Conservation (phyloP, 208 protist species). For the Trypanosoma mega region DNA sequence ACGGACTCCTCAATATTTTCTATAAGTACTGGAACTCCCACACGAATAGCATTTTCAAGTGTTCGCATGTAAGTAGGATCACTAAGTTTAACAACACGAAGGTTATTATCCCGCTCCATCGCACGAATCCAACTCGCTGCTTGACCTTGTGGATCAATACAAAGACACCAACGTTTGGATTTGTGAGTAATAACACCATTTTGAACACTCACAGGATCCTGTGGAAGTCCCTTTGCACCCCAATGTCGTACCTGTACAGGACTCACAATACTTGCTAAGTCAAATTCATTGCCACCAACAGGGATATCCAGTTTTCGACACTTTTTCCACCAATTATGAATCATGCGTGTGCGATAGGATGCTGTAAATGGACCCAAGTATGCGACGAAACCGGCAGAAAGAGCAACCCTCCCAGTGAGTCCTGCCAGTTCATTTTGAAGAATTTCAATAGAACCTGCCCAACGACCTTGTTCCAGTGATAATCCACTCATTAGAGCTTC, state of each 20-base stretch:
- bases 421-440: slow-evolving; percentile 56
- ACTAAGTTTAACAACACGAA: slow-evolving; percentile 93
- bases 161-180: slow-evolving; percentile 93
- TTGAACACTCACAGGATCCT: slow-evolving; percentile 91
- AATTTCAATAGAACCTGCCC: slow-evolving; percentile 60
- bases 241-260: slow-evolving; percentile 92
- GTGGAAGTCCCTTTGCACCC: slow-evolving; percentile 93
- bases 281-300: slow-evolving; percentile 67
- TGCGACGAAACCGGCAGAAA: slow-evolving; percentile 90
- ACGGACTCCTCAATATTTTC: slow-evolving; percentile 96
- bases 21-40: slow-evolving; percentile 94
- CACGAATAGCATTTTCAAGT: slow-evolving; percentile 93
- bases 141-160: slow-evolving; percentile 95
- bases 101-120: slow-evolving; percentile 90
- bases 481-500: slow-evolving; percentile 91
- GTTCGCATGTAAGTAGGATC: slow-evolving; percentile 92
- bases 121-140: slow-evolving; percentile 95
- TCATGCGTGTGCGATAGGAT: slow-evolving; percentile 78
- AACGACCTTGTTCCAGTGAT: slow-evolving; percentile 84
- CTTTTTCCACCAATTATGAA: slow-evolving; percentile 64
- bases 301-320: slow-evolving; percentile 68
- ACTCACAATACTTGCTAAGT: slow-evolving; percentile 88
- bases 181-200: slow-evolving; percentile 91
- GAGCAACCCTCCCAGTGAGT: slow-evolving; percentile 74
- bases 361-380: slow-evolving; percentile 93